A percentile compares a stretch with the other conserved stretches of the same genome.
These are phyloP conservation scores for Artomyces pyxidatus DNA, from an alignment of 768 basidiomycete genomes.

Conservation along the genomic window DNA sequence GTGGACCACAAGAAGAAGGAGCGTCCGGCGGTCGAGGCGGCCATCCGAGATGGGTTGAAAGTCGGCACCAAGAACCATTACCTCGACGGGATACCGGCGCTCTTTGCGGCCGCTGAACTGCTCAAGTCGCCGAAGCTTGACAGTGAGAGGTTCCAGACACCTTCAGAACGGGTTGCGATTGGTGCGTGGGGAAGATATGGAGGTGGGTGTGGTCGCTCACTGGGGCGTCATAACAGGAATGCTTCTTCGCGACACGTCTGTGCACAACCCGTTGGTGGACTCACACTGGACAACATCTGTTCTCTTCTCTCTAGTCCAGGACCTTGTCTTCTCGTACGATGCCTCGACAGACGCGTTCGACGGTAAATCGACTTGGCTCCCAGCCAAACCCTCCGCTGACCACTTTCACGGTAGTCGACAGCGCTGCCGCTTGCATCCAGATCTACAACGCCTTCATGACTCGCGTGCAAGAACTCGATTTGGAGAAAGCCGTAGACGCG, in stretches of 20 bases:
- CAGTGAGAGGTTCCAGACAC: slow-evolving; percentile 27
- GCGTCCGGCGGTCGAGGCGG: slow-evolving; percentile 52
- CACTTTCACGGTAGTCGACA: slow-evolving; percentile 36
- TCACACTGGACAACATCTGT: slow-evolving; percentile 65
- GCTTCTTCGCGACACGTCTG: slow-evolving; percentile 53
- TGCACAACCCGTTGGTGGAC: slow-evolving; percentile 58
- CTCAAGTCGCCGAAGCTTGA: slow-evolving; percentile 29
- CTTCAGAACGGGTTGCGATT: slow-evolving; percentile 48
- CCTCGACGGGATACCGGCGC: slow-evolving; percentile 62
- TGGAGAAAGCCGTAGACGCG: slow-evolving; percentile 55
- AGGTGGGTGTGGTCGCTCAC: background rate
- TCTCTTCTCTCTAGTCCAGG: slow-evolving; percentile 68
- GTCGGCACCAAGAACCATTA: slow-evolving; percentile 72
- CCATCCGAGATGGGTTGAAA: slow-evolving; percentile 80
- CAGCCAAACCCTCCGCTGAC: too few relatives aligned
- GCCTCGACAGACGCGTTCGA: slow-evolving; percentile 31
- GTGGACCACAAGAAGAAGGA: slow-evolving; percentile 56
- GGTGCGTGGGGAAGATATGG: slow-evolving; percentile 30
- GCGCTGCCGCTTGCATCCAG: slow-evolving; percentile 41
- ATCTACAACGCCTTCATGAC: slow-evolving; percentile 59
- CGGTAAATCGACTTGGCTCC: slow-evolving; percentile 26
- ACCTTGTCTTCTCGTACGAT: slow-evolving; percentile 52
- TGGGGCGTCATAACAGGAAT: slow-evolving; percentile 56
- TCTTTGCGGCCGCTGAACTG: slow-evolving; percentile 48
- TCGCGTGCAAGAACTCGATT: slow-evolving; percentile 51